Percentiles rank a stretch among this genome's conserved stretches.
phyloP scores from a whole-genome alignment of 371 early-diverging fungal genomes.

The Chytridiales sp. region DNA sequence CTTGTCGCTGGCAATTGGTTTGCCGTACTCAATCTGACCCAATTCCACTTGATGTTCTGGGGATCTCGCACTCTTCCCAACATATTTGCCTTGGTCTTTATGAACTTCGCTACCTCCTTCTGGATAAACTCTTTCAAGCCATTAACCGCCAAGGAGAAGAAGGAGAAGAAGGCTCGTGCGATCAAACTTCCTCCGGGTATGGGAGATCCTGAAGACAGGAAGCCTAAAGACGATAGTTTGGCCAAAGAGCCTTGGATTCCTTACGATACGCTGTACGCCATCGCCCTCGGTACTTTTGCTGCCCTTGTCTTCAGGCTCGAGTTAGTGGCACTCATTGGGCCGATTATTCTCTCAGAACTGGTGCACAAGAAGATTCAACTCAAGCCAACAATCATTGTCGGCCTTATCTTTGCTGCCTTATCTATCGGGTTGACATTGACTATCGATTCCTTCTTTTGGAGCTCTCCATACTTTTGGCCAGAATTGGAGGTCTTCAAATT shows the following conservation, averaged over 20 bases:
- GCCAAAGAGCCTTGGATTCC: conserved; percentile 4
- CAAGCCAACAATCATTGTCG: conserved; percentile 33
- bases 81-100: conserved; percentile 74
- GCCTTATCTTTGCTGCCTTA: conserved; percentile 37
- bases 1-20: conserved; percentile 54
- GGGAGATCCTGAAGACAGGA: too few species aligned
- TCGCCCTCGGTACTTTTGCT: conserved; percentile 41
- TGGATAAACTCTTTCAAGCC: conserved; percentile 31
- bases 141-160: conserved; percentile 11
- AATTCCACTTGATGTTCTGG: conserved; percentile 90
- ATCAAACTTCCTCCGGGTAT: too few species aligned
- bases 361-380: conserved; percentile 21
- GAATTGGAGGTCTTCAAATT: conserved; percentile 82
- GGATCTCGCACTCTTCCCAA: conserved; percentile 85
- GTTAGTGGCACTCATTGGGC: conserved; percentile 53
- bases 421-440: conserved; percentile 56
- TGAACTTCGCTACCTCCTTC: conserved; percentile 31
- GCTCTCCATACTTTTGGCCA: conserved; percentile 65
- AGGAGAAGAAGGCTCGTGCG: conserved; percentile 4
- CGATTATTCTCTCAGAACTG: conserved; percentile 43
- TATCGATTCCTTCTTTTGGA: conserved; percentile 87
- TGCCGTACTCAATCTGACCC: conserved; percentile 61
- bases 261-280: background rate
- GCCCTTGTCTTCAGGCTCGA: conserved; percentile 84
- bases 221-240: too few species aligned